Evolutionary conservation across 768 basidiomycete genomes (phyloP), one percentile per base, ranked within the genome.

Genomic region (Psilocybe sp.): DNA sequence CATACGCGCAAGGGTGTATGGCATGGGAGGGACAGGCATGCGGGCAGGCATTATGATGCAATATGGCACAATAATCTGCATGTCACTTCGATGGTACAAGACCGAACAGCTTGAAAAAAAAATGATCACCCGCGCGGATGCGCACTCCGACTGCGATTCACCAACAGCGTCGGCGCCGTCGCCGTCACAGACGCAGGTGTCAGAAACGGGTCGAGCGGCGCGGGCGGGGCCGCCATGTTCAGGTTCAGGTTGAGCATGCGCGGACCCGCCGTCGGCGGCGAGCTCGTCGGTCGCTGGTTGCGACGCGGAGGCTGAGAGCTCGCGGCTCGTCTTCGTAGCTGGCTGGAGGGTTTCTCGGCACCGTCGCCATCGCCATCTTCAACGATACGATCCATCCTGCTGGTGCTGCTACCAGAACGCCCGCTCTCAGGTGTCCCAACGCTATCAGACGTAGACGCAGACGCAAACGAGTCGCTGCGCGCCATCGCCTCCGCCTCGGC

Each of bases 231-330:
- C 10, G 34, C 47, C 19, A 16, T n/a, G 31, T 18, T 23, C 10
- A 18, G 23, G 31, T 18, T 23, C 10, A 18, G 23, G 16, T 20
- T 7, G 31, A 34, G 47, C 34, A 23, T 32, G 12, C 57, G 54
- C 9, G 52, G 35, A 7, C 4, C 23, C 1, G 44, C 44, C 5
- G 52, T 53, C 33, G 56, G 56, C 6, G 59, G 57, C 12, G 51
- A 52, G 41, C 58, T 58, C 15, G 50, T 52, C 12, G 54, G 52
- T 16, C 54, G 47, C 38, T n/a, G n/a, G n/a, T n/a, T n/a, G n/a
- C n/a, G n/a, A n/a, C n/a, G n/a, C n/a, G n/a, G n/a, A n/a, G 56
- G 56, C 6, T 59, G 57, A 8, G 51, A 52, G 41, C 58, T 57
- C 23, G 23, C 23, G 23, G 23, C 23, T 7, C 23, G 23, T 7